A percentile compares a stretch with the other conserved stretches of the same genome.
These are phyloP conservation scores for Drechslerella dactyloides DNA, from an alignment of 2,329 filamentous ascomycete genomes.

Conservation along the genomic window DNA sequence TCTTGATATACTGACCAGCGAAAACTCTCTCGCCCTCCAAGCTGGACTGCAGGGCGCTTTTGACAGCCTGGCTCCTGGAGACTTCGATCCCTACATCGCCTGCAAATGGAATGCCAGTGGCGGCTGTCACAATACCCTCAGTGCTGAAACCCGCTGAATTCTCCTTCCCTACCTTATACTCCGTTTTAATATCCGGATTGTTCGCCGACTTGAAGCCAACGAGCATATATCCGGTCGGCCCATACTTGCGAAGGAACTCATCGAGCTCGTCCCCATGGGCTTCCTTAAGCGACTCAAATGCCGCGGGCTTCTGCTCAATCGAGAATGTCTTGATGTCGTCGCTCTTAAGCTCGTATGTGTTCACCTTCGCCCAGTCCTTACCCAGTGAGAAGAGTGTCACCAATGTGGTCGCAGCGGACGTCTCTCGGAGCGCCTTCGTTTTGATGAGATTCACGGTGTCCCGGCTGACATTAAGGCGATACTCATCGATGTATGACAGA, in stretches of 20 bases:
- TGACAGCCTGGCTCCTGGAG: background rate
- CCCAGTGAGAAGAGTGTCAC: background rate
- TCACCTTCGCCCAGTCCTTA: background rate
- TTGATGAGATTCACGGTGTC: background rate
- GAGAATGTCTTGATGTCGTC: background rate
- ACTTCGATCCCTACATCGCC: background rate
- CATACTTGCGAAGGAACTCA: background rate
- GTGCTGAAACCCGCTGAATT: constrained; percentile 1
- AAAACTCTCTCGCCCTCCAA: background rate
- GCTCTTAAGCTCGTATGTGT: background rate
- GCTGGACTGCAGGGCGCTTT: background rate
- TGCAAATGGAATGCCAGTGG: background rate
- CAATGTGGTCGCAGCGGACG: background rate
- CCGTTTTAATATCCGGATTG: background rate
- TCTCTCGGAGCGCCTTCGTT: background rate
- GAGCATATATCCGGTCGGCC: background rate
- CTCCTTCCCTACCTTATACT: background rate
- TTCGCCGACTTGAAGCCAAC: background rate
- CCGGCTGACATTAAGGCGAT: background rate
- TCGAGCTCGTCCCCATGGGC: background rate
- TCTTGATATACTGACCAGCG: background rate
- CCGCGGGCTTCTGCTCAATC: background rate
- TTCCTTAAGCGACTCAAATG: background rate
- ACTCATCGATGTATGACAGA: background rate
- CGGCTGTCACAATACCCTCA: background rate